These are phyloP conservation scores for Fomes fomentarius DNA, from an alignment of 1,284 basidiomycete species.

Conservation along the genomic window DNA sequence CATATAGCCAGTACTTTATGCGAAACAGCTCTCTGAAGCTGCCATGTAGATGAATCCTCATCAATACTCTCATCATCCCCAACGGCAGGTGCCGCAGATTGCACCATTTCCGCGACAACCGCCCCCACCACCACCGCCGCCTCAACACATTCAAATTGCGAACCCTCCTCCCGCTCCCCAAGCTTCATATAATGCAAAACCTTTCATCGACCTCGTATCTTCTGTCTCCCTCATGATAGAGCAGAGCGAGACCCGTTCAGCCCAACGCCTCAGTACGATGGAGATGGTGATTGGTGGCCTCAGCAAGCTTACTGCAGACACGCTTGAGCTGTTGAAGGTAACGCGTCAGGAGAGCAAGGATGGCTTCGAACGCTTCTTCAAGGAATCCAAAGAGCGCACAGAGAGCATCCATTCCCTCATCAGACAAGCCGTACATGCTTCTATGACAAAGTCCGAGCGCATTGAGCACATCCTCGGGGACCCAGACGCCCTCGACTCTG, in stretches of 20 bases:
- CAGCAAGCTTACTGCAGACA: conserved; percentile 6
- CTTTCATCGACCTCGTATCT: conserved; percentile 7
- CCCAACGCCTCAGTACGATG: conserved; percentile 8
- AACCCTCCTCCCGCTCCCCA: no score
- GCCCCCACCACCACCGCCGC: background rate
- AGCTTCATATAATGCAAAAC: background rate
- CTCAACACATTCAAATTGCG: background rate
- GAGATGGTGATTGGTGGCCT: conserved; percentile 11
- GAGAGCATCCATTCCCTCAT: conserved; percentile 3
- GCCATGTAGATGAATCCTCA: no score
- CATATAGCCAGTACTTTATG: background rate
- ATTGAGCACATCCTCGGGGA: conserved; percentile 9
- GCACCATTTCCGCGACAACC: background rate
- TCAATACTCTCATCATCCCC: background rate
- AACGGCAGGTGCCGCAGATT: background rate
- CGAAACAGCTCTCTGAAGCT: no score
- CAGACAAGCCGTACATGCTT: background rate
- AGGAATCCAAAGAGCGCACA: conserved; percentile 13
- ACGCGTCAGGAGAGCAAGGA: conserved; percentile 12
- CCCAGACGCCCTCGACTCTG: background rate
- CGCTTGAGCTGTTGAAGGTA: conserved; percentile 1
- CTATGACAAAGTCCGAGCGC: conserved; percentile 2
- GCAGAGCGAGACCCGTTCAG: background rate
- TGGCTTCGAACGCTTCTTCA: background rate
- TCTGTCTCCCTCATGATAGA: background rate